Evolutionary conservation across 129 eudicot genomes (phyloP), one percentile per base, ranked within the genome.

Genomic region (Pulicaria dysenterica): DNA sequence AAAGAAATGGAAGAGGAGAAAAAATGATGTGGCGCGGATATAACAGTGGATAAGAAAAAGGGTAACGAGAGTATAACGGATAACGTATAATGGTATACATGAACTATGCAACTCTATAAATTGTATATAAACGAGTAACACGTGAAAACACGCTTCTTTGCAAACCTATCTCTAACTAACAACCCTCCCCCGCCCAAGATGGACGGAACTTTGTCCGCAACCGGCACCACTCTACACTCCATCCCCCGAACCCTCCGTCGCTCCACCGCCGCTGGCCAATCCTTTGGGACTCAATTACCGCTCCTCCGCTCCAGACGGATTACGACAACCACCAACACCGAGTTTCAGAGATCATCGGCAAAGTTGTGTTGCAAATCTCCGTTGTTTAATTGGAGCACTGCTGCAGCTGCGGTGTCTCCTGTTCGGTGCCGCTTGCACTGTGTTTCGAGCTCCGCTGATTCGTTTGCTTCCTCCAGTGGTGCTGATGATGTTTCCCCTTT

Each of bases 401-500:
- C 73, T 8, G 56, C 78, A 12, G 44, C 82, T 19, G 77, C 67
- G 17, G 69, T 72, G 10, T 76, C 77, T 56, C 80, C 77, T 46
- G 56, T 16, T 58, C 40, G 80, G 57, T 48, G 63, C 69, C 81
- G 63, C 5, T 71, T 65, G 77, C 47, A 62, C 13, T 85, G 90
- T 39, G 48, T 78, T 34, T 71, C 89, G 36, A 76, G 68, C 60
- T 84, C 86, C 16, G 36, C 60, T 50, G 55, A 19, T 45, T 46
- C 56, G 37, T 66, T 12, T 46, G 39, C 39, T 39, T 68, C 73
- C 45, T 49, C 73, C 37, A 38, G 34, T 37, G 48, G 39, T 15
- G 84, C n/a, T 56, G 83, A 74, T 16, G 92, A 78, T 67, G 82
- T 69, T 75, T 76, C 93, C 17, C 77, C 79, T 10, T 67, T 67